Evolutionary conservation across 2,329 filamentous ascomycete genomes (phyloP).

Genomic region (Botryosphaeria agaves): DNA sequence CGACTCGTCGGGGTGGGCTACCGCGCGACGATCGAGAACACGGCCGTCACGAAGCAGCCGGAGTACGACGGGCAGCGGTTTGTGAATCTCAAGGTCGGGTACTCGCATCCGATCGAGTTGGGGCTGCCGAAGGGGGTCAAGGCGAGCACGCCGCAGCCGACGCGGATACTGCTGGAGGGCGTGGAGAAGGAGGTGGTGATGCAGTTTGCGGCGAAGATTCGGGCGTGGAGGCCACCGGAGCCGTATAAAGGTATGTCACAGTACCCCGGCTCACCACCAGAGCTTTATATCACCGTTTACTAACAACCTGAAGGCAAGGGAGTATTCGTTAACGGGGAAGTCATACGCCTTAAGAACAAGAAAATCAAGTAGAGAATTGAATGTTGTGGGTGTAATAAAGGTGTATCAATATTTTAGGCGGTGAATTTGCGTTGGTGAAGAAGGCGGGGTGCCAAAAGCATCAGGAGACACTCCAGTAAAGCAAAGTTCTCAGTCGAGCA

Average conservation of each 20-base stretch:
- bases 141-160: conserved; percentile 79
- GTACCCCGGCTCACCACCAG: no score
- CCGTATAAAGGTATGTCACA: no score
- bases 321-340: conserved; percentile 95
- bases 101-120: conserved; percentile 88
- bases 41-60: conserved; percentile 45
- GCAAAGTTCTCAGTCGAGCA: no score
- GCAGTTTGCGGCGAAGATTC: conserved; percentile 78
- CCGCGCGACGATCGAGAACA: conserved; percentile 69
- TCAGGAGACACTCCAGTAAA: no score
- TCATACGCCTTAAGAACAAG: conserved; percentile 96
- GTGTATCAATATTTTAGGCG: no score
- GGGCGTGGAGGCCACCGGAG: conserved; percentile 79
- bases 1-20: conserved; percentile 92
- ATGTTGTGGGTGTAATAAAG: no score
- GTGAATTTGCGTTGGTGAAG: no score
- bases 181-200: conserved; percentile 73
- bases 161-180: conserved; percentile 78
- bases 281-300: no score
- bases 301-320: no score
- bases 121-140: conserved; percentile 67
- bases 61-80: conserved; percentile 73
- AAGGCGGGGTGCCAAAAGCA: no score
- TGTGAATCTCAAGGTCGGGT: conserved; percentile 86
- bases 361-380: conserved; percentile 35